A percentile compares a stretch with the other conserved stretches of the same genome.
These are phyloP conservation scores for Russula abietina DNA, from an alignment of 768 basidiomycete genomes.

Conservation along the genomic window DNA sequence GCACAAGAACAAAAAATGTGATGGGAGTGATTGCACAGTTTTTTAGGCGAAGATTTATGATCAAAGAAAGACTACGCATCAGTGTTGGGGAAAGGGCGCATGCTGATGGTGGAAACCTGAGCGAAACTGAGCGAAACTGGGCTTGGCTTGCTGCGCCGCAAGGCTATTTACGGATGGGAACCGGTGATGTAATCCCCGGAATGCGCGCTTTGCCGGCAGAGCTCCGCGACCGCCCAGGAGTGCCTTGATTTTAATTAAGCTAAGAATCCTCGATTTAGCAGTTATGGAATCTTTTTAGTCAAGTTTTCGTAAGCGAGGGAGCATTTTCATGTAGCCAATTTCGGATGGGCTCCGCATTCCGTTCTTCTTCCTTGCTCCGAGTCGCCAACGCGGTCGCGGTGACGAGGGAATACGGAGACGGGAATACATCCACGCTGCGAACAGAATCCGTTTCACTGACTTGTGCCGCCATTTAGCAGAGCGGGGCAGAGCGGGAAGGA, in stretches of 20 bases:
- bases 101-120: neutral
- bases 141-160: no score
- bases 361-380: slow-evolving; percentile 25
- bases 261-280: slow-evolving; percentile 24
- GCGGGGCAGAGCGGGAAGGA: neutral
- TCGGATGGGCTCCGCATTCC: slow-evolving; percentile 22
- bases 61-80: slow-evolving; percentile 1
- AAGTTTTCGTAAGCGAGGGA: slow-evolving; percentile 16
- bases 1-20: slow-evolving; percentile 15
- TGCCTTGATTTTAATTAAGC: slow-evolving; percentile 28
- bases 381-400: slow-evolving; percentile 15
- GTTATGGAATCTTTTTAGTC: slow-evolving; percentile 22
- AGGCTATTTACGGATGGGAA: neutral
- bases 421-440: neutral
- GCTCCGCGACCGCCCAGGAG: slow-evolving; percentile 22
- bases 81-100: neutral
- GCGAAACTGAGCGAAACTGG: no score
- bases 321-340: slow-evolving; percentile 24
- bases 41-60: slow-evolving; percentile 2
- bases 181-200: slow-evolving; percentile 25
- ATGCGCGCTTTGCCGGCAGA: slow-evolving; percentile 20
- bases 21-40: slow-evolving; percentile 20
- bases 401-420: slow-evolving; percentile 1
- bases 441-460: neutral
- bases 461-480: neutral